phyloP scores from a whole-genome alignment of 345 rosid genomes.

The Linum lewisii region DNA sequence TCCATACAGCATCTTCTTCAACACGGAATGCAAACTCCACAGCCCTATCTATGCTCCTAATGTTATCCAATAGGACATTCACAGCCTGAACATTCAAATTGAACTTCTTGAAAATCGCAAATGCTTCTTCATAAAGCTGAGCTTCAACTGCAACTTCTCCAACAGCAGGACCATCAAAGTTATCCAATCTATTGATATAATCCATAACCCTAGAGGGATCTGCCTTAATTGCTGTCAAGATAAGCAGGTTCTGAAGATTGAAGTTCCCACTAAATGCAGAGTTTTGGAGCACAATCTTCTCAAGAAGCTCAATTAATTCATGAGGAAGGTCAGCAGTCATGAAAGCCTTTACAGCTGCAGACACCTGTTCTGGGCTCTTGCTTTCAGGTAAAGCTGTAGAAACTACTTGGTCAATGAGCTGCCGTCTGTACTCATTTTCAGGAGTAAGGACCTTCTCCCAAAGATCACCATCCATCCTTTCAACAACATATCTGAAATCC shows the following conservation, averaged over 20 bases:
- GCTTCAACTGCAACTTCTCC: conserved; percentile 97
- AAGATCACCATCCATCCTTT: conserved; percentile 96
- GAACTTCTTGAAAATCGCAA: conserved; percentile 76
- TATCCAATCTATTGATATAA: conserved; percentile 85
- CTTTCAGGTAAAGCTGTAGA: conserved; percentile 91
- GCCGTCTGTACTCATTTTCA: conserved; percentile 77
- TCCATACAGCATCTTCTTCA: conserved; percentile 97
- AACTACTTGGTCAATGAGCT: conserved; percentile 94
- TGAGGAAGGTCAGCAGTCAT: conserved; percentile 79
- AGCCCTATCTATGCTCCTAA: conserved; percentile 70
- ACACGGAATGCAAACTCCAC: conserved; percentile 96
- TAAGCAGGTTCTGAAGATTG: conserved; percentile 92
- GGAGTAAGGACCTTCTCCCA: conserved; percentile 97
- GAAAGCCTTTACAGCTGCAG: conserved; percentile 78
- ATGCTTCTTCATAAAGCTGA: conserved; percentile 77
- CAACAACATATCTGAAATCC: conserved; percentile 81
- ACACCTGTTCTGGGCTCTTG: conserved; percentile 87
- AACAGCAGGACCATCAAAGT: conserved; percentile 97
- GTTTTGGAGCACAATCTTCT: conserved; percentile 94
- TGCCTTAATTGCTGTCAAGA: conserved; percentile 91
- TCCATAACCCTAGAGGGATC: conserved; percentile 98
- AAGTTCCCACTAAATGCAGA: conserved; percentile 97
- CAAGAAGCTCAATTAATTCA: conserved; percentile 79
- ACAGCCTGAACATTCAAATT: conserved; percentile 73
- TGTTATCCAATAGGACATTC: conserved; percentile 55